phyloP scores from a whole-genome alignment of 805 yeast species.

The Kuraishia capsulata region DNA sequence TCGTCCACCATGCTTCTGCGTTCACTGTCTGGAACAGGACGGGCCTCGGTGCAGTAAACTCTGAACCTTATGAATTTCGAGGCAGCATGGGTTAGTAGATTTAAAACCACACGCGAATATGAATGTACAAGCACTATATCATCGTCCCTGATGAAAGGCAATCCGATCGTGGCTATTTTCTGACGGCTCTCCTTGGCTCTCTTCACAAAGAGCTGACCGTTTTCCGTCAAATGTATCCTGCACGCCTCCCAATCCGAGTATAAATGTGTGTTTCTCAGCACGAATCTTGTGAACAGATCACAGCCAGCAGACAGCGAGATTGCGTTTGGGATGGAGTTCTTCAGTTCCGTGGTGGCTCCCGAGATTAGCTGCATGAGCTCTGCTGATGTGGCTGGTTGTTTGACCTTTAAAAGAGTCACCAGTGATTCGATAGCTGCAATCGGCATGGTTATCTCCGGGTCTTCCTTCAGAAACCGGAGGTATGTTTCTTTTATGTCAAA shows the following conservation, averaged over 20 bases:
- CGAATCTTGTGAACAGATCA: constrained; percentile 91
- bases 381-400: constrained; percentile 89
- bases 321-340: constrained; percentile 77
- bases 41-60: constrained; percentile 87
- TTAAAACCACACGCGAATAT: constrained; percentile 80
- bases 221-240: constrained; percentile 77
- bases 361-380: constrained; percentile 80
- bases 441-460: constrained; percentile 98
- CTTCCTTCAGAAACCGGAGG: constrained; percentile 72
- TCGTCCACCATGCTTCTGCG: constrained; percentile 71
- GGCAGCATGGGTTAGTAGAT: constrained; percentile 69
- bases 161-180: constrained; percentile 80
- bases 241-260: constrained; percentile 95
- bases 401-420: constrained; percentile 70
- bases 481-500: constrained; percentile 83
- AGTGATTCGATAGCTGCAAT: constrained; percentile 96
- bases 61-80: constrained; percentile 73
- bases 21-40: constrained; percentile 73
- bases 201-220: constrained; percentile 84
- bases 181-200: constrained; percentile 87
- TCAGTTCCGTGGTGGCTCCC: constrained; percentile 66
- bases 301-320: constrained; percentile 95
- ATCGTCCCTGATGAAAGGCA: constrained; percentile 86
- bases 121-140: constrained; percentile 88
- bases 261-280: constrained; percentile 76